phyloP scores from a whole-genome alignment of 208 protist species.

The Vickermania ingenoplastis region DNA sequence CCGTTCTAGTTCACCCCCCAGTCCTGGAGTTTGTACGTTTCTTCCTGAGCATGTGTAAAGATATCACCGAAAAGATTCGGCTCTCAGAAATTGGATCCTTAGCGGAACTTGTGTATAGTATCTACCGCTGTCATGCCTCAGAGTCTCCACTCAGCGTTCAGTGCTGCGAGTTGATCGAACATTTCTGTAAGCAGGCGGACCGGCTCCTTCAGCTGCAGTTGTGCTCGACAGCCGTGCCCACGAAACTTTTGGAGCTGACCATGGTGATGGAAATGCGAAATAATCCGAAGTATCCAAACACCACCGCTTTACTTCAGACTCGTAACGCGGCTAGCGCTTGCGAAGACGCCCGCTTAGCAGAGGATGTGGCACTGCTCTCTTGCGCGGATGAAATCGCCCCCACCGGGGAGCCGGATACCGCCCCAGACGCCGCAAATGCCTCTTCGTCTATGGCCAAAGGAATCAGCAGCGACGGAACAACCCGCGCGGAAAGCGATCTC shows the following conservation, averaged over 20 bases:
- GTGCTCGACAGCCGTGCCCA: constrained; percentile 10
- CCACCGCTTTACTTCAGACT: constrained; percentile 23
- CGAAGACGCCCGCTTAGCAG: not conserved
- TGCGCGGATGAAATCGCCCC: not conserved
- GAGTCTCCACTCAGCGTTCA: constrained; percentile 19
- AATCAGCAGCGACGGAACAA: not conserved
- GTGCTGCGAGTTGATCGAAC: constrained; percentile 1
- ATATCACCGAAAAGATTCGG: constrained; percentile 21
- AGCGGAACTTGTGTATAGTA: constrained; percentile 40
- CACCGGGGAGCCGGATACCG: not conserved
- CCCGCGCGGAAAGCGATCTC: not conserved
- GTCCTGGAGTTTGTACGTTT: constrained; percentile 26
- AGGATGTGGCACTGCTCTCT: not conserved
- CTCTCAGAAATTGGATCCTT: constrained; percentile 22
- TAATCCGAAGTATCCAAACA: constrained; percentile 19
- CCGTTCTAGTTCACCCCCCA: constrained; percentile 20
- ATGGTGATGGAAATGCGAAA: constrained; percentile 58
- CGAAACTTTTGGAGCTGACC: constrained; percentile 49
- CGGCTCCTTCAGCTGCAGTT: constrained; percentile 36
- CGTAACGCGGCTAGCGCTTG: constrained; percentile 15
- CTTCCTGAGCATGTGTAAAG: constrained; percentile 31
- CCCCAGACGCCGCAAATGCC: not conserved
- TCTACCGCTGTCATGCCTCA: constrained; percentile 32
- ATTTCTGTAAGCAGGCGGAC: constrained; percentile 33
- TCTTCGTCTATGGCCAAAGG: too few relatives aligned